Evolutionary conservation across 441 rosid species (phyloP), one percentile per base, ranked within the genome.

Genomic region (Breynia disticha): DNA sequence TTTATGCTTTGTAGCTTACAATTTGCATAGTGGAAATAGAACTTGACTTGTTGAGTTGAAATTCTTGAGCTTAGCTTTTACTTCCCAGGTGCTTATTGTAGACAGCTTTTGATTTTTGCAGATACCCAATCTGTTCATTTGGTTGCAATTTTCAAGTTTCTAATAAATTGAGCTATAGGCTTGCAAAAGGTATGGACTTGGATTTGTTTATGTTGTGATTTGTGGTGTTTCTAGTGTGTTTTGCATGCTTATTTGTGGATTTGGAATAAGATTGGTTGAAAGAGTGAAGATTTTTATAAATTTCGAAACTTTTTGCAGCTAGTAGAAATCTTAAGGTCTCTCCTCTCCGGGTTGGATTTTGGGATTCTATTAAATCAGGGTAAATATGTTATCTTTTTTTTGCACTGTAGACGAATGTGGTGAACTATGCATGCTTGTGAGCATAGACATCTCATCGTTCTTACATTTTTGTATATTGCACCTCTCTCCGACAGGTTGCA

Each of bases 301-400:
- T 41, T 41, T 9, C 0, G n/a, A 13, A 41, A 41, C 24, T 19
- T 54, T 56, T 78, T 61, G 64, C 87, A 90, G 95, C 63, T 47
- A 79, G 60, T 52, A 77, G 80, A 71, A 79, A 72, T 68, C 60
- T 75, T 50, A 79, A 73, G 76, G 68, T 68, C 72, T 73, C 74
- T 45, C 79, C 66, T 4, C 75, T 84, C 65, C 78, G 72, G 62
- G 77, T 84, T 28, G 73, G 72, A 54, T 82, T 91, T 72, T 91
- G 96, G 98, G 89, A 87, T 43, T 80, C 83, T 58, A 79, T 91
- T 38, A 79, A 75, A 82, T 76, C 91, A 42, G 95, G 95, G 98
- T 87, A 85, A 56, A 46, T 43, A n/a, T 17, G 10, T 3, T 16
- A 13, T 52, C 22, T 21, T 32, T 50, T n/a, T 48, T 5, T 48